phyloP scores from a whole-genome alignment of 192 early-diverging fungal species.

The Rhizophagus clarus region DNA sequence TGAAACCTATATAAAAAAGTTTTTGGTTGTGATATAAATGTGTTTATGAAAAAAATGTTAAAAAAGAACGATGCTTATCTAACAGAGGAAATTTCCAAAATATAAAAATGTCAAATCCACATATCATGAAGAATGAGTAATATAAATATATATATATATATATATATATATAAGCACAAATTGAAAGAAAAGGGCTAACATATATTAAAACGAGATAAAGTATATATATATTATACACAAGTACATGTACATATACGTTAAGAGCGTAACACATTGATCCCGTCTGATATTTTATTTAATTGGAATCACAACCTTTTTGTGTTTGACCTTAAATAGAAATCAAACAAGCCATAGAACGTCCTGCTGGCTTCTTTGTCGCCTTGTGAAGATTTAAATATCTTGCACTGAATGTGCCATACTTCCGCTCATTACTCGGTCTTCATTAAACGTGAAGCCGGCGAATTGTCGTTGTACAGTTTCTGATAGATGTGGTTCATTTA shows the following conservation, averaged over 20 bases:
- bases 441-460: constrained; percentile 90
- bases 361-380: neutral
- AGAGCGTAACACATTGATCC: neutral
- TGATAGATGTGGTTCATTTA: constrained; percentile 79
- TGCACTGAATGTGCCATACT: constrained; percentile 40
- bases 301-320: neutral
- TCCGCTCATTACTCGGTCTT: constrained; percentile 63
- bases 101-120: neutral
- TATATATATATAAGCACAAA: neutral
- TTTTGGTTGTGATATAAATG: neutral
- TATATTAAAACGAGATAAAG: constrained; percentile 9
- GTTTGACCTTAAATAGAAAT: neutral
- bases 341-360: neutral
- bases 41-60: neutral
- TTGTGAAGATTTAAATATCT: neutral
- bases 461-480: constrained; percentile 94
- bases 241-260: too few relatives aligned
- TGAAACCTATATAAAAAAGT: neutral
- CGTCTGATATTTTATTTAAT: neutral
- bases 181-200: neutral
- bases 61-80: neutral
- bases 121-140: neutral
- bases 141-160: neutral
- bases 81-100: neutral
- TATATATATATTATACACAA: too few relatives aligned